These are phyloP conservation scores for Colletotrichum gigasporum DNA, from an alignment of 2,329 filamentous ascomycete species.

Conservation along the genomic window DNA sequence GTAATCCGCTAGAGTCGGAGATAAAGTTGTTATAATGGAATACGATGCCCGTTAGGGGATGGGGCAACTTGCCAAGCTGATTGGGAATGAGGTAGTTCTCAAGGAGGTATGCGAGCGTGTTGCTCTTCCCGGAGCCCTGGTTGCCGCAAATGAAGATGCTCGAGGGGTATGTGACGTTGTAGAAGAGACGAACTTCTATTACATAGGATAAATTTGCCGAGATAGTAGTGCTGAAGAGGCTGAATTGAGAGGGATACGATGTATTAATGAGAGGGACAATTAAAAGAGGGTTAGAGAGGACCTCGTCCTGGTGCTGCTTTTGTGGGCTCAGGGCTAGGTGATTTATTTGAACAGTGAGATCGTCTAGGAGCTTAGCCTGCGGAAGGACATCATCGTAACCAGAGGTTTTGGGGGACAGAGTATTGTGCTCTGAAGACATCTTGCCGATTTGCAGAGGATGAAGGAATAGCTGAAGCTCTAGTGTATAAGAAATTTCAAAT, in stretches of 20 bases:
- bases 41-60: constrained; percentile 67
- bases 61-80: constrained; percentile 53
- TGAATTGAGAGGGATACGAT: not conserved
- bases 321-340: not conserved
- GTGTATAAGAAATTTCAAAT: not conserved
- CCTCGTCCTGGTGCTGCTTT: constrained; percentile 7
- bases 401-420: too few relatives aligned
- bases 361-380: too few relatives aligned
- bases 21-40: constrained; percentile 72
- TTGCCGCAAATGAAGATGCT: constrained; percentile 72
- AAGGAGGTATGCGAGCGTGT: constrained; percentile 64
- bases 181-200: constrained; percentile 45
- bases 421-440: not conserved
- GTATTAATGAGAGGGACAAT: not conserved
- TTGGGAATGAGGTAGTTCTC: constrained; percentile 66
- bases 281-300: constrained; percentile 20
- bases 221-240: constrained; percentile 36
- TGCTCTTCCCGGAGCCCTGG: constrained; percentile 72
- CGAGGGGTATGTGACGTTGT: constrained; percentile 60
- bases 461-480: not conserved
- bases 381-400: too few relatives aligned
- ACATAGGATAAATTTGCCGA: not conserved
- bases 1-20: constrained; percentile 54
- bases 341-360: not conserved
- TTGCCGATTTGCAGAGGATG: not conserved